Base-by-base conservation (phyloP, 1,139 yeast species). In the Suhomyces choctaworum region DNA sequence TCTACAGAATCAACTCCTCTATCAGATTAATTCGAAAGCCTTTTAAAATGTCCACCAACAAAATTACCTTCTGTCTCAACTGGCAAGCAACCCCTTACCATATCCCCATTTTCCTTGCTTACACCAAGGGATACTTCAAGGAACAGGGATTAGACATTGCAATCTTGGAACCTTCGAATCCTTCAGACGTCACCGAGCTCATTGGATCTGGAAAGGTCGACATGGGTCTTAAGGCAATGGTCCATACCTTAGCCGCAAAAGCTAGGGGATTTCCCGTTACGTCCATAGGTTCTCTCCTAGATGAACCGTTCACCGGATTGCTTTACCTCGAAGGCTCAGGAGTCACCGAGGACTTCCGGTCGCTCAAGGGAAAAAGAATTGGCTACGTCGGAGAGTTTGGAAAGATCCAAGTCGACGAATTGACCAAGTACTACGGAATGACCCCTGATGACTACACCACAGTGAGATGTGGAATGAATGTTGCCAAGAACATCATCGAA, bases 341-440 rank as follows among this genome's bases (percentile, higher is more conserved):
- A 12, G 69, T 75, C 48, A 71, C 78, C 25, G 51, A 66, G 9
- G 79, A 75, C 51, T 76, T 76, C 60, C 58, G 55, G 28, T 70
- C 78, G 10, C 62, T 76, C 48, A 73, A 70, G 47, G 80, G 80
- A 14, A 75, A 74, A 54, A 59, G 62, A 32, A 73, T 76, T 46
- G 80, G 80, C 12, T 76, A 76, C 50, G 80, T 76, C 28, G 81
- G 80, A 22, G 80, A 76, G 48, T 76, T 76, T 50, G 81, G 81
- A 31, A 76, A 76, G 56, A 75, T 76, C 46, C 81, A 76, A 54
- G 58, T 76, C 36, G 80, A 76, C 47, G 81, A 76, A 50, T 61
- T 76, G 48, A 73, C 79, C 45, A 67, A 70, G 45, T 73, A 74
- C 54, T 74, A 69, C 45, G 79, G 79, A 24, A 72, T 75, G 78